A percentile compares a stretch with the other conserved stretches of the same genome.
Conservation (phyloP, 768 basidiomycete species). For the Leccinum subtestaceum region DNA sequence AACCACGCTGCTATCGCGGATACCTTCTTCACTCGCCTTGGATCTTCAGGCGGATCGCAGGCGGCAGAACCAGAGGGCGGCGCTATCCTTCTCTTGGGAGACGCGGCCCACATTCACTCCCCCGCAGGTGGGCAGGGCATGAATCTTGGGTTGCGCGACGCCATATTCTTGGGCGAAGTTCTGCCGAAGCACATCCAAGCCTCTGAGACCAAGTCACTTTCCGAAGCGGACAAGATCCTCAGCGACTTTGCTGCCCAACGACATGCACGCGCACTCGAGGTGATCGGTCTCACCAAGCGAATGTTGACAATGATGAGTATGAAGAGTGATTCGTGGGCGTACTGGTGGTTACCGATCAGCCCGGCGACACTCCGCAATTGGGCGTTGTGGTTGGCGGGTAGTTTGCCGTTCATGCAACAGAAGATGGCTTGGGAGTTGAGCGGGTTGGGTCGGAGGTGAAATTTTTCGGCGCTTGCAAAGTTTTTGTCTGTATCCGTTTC, state of each 20-base stretch:
- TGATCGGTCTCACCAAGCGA: background rate
- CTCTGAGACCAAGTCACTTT: background rate
- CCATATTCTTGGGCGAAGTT: background rate
- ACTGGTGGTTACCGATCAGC: conserved; percentile 31
- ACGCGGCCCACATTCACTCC: background rate
- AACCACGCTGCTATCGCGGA: conserved; percentile 47
- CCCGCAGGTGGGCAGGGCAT: background rate
- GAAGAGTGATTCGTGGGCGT: conserved; percentile 8
- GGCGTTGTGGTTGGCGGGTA: conserved; percentile 1
- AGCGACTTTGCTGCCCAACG: background rate
- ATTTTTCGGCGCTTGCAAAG: background rate
- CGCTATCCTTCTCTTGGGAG: background rate
- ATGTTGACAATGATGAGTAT: conserved; percentile 27
- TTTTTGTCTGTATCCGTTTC: background rate
- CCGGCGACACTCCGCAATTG: background rate
- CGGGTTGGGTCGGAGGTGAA: conserved; percentile 26
- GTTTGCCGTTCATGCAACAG: conserved; percentile 17
- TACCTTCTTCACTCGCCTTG: conserved; percentile 34
- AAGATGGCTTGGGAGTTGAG: conserved; percentile 26
- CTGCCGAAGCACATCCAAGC: background rate
- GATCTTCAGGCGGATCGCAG: background rate
- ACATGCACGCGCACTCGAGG: background rate
- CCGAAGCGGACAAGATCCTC: background rate
- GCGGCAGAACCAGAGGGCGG: conserved; percentile 7
- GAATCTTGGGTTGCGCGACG: background rate